Conservation (phyloP, 2,329 filamentous ascomycete species). For the Colletotrichum paranaense region DNA sequence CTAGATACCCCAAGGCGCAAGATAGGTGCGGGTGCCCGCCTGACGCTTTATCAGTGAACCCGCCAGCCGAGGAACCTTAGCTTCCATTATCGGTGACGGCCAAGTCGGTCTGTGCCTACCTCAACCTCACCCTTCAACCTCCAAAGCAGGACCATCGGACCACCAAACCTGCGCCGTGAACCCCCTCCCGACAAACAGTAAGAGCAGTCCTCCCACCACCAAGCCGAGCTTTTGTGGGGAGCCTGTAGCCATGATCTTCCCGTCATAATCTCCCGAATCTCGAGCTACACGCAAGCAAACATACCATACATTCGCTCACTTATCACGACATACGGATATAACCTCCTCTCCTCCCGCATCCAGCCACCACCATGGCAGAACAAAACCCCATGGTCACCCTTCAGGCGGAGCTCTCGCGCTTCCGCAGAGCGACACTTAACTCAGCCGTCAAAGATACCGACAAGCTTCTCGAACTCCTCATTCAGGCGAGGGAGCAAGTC, state of each 20-base stretch:
- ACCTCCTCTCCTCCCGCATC: background rate
- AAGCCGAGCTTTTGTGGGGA: background rate
- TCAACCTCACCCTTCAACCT: slow-evolving; percentile 7
- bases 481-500: slow-evolving; percentile 78
- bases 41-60: background rate
- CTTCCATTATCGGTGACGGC: background rate
- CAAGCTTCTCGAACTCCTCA: slow-evolving; percentile 81
- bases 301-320: slow-evolving; percentile 11
- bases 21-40: background rate
- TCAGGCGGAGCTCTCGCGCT: slow-evolving; percentile 78
- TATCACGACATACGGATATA: slow-evolving; percentile 1
- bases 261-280: slow-evolving; percentile 15
- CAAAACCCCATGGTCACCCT: slow-evolving; percentile 65
- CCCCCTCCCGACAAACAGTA: background rate
- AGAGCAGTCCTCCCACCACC: background rate
- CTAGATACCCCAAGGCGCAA: background rate
- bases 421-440: slow-evolving; percentile 75
- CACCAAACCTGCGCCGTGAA: background rate
- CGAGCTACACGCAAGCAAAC: slow-evolving; percentile 18
- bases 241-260: slow-evolving; percentile 18
- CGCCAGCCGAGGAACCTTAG: background rate
- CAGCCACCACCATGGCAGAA: slow-evolving; percentile 45
- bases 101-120: background rate
- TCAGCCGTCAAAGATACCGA: slow-evolving; percentile 85
- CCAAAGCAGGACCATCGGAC: background rate